Conservation (phyloP, 768 basidiomycete genomes). For the Ephemerocybe angulata region DNA sequence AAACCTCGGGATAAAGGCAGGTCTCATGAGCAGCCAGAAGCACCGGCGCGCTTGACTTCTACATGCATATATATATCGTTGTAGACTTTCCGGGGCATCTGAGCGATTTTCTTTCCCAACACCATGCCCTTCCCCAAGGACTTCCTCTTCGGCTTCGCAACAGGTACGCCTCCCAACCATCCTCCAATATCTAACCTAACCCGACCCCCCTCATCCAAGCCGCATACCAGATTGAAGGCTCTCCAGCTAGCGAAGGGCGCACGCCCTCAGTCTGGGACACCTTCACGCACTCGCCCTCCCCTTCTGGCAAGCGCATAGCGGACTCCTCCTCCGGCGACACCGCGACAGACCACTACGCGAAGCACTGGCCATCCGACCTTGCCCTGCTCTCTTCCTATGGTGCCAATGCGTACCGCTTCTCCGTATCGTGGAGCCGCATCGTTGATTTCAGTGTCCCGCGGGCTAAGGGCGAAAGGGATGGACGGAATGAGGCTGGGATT, state of each 20-base stretch:
- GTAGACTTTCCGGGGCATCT: too few species aligned
- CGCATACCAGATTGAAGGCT: constrained; percentile 73
- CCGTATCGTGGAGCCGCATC: constrained; percentile 69
- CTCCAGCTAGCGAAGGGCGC: constrained; percentile 49
- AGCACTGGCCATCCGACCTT: constrained; percentile 62
- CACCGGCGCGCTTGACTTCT: too few species aligned
- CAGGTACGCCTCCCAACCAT: constrained; percentile 20
- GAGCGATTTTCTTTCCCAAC: not conserved
- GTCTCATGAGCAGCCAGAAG: too few species aligned
- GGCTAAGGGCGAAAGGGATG: constrained; percentile 43
- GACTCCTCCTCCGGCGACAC: too few species aligned
- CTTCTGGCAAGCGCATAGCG: too few species aligned
- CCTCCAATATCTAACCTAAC: not conserved
- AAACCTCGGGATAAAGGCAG: too few species aligned
- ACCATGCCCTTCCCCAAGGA: constrained; percentile 24
- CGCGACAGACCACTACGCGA: constrained; percentile 69
- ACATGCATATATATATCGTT: too few species aligned
- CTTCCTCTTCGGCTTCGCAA: constrained; percentile 35
- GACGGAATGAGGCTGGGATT: constrained; percentile 62
- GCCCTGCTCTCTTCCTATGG: constrained; percentile 59
- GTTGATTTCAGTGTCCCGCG: constrained; percentile 40
- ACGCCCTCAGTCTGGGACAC: constrained; percentile 73
- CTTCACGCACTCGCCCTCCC: constrained; percentile 56
- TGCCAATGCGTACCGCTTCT: constrained; percentile 71
- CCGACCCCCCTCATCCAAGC: constrained; percentile 30